A percentile compares a stretch with the other conserved stretches of the same genome.
These are phyloP conservation scores for Penicillium sp. DNA, from an alignment of 2,329 filamentous ascomycete species.

Conservation along the genomic window DNA sequence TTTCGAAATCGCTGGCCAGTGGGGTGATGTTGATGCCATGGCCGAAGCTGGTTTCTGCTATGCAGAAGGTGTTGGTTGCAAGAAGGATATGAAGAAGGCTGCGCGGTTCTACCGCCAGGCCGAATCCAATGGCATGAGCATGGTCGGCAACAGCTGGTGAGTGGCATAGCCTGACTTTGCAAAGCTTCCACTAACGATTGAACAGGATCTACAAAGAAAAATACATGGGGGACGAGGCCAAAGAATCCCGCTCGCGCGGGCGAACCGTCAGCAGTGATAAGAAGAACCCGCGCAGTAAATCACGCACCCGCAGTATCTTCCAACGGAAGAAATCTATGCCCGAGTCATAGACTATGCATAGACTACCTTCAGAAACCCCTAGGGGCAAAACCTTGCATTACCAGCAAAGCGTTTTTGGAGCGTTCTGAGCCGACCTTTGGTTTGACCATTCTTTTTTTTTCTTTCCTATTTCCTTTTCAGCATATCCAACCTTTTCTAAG, in stretches of 20 bases:
- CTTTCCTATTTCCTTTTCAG: conserved; percentile 14
- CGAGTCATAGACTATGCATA: conserved; percentile 24
- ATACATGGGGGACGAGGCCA: conserved; percentile 69
- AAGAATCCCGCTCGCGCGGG: conserved; percentile 29
- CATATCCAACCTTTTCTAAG: conserved; percentile 16
- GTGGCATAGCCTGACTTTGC: conserved; percentile 38
- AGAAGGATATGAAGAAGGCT: conserved; percentile 94
- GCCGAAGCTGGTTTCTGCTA: conserved; percentile 97
- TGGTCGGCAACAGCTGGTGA: conserved; percentile 98
- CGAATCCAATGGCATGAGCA: conserved; percentile 90
- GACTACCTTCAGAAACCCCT: background rate
- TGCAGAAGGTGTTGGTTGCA: conserved; percentile 86
- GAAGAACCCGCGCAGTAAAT: conserved; percentile 74
- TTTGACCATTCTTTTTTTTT: conserved; percentile 8
- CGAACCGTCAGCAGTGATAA: conserved; percentile 53
- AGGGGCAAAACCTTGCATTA: conserved; percentile 14
- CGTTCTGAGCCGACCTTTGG: conserved; percentile 16
- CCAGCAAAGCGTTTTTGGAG: conserved; percentile 18
- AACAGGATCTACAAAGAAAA: conserved; percentile 94
- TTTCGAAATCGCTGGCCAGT: conserved; percentile 93
- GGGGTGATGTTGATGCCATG: conserved; percentile 93
- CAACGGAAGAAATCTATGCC: conserved; percentile 55
- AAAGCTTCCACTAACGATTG: background rate
- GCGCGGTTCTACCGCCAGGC: conserved; percentile 88
- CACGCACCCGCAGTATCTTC: conserved; percentile 72